These are phyloP conservation scores for Trametes elegans DNA, from an alignment of 768 basidiomycete species.

Conservation along the genomic window DNA sequence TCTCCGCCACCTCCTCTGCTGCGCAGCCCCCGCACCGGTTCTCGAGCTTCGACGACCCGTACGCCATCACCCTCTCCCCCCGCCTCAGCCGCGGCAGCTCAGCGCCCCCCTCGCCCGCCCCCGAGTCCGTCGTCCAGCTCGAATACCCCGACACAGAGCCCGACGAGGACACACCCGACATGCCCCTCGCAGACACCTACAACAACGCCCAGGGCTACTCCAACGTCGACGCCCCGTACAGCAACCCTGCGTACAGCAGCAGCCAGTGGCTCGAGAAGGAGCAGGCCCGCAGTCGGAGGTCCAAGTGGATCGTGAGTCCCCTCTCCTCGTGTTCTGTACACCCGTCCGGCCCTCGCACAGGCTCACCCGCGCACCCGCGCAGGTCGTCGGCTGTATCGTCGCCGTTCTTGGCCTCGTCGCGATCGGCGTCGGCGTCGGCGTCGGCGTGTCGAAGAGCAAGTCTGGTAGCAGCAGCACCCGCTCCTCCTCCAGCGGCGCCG, in stretches of 20 bases:
- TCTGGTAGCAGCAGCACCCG: constrained; percentile 31
- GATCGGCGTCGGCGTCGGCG: constrained; percentile 62
- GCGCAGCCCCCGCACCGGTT: constrained; percentile 34
- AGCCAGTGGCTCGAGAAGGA: constrained; percentile 43
- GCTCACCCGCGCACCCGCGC: background rate
- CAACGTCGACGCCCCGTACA: constrained; percentile 31
- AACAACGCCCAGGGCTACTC: constrained; percentile 28
- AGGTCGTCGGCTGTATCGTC: constrained; percentile 54
- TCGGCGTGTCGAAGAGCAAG: constrained; percentile 57
- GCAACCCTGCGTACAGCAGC: constrained; percentile 27
- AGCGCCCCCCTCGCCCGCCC: constrained; percentile 9
- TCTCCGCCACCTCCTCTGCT: constrained; percentile 25
- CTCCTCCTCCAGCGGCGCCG: constrained; percentile 18
- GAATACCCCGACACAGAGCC: constrained; percentile 14
- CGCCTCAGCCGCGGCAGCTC: constrained; percentile 22
- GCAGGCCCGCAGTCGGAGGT: constrained; percentile 29
- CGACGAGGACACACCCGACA: constrained; percentile 1
- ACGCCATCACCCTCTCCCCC: constrained; percentile 29
- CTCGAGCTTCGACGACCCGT: constrained; percentile 37
- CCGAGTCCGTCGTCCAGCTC: constrained; percentile 24
- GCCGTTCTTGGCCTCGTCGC: constrained; percentile 50
- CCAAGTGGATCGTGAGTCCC: constrained; percentile 56
- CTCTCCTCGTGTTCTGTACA: background rate
- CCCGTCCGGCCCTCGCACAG: background rate
- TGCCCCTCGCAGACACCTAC: constrained; percentile 25